Base-by-base conservation (phyloP, 1,284 basidiomycete genomes). In the Leccinum ambiguum region DNA sequence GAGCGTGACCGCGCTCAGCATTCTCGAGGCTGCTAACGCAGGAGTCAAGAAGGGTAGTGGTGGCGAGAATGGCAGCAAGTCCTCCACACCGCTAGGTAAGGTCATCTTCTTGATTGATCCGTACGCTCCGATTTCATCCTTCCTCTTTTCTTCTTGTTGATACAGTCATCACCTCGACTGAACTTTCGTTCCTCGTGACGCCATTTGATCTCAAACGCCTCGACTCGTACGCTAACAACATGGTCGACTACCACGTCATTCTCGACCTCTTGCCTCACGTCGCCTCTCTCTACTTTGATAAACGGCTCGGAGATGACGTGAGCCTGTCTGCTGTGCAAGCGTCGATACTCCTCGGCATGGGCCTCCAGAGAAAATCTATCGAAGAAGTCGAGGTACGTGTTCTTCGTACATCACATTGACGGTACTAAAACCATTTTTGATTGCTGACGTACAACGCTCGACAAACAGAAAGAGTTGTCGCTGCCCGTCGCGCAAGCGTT, bases 161-260 rank as follows among this genome's bases (percentile, higher is more conserved):
- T 53, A 23, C 7, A 88, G 92, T 77, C 64, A 79, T 88, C 30
- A 77, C 77, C n/a, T 77, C 90, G 2, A 73, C 83, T 2, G 96
- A 98, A 72, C 81, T 99, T 9, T 82, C 85, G 2, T 80, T 89
- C 53, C 77, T 93, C 16, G 77, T 97, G 66, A 90, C 94, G 1
- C 95, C 97, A 0, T 98, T 98, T 75, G 97, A 99, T 78, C 83
- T 99, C 72, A 98, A 98, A 79, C 90, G 97, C 3, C 85, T 99
- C 43, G 93, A 97, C 70, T 93, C 96, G 6, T 99, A 99, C 72
- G 91, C 94, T 5, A 96, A 97, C 77, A 97, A 96, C 78, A 90
- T 93, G 87, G 84, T 99, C 59, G 97, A 99, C 77, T 97, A 97
- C 75, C 96, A 98, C 75, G 93, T 98, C 72, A 88, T 99, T 65